A percentile compares a stretch with the other conserved stretches of the same genome.
Evolutionary conservation across 2,329 filamentous ascomycete species (phyloP).

Genomic region (Colletotrichum orchidophilum): DNA sequence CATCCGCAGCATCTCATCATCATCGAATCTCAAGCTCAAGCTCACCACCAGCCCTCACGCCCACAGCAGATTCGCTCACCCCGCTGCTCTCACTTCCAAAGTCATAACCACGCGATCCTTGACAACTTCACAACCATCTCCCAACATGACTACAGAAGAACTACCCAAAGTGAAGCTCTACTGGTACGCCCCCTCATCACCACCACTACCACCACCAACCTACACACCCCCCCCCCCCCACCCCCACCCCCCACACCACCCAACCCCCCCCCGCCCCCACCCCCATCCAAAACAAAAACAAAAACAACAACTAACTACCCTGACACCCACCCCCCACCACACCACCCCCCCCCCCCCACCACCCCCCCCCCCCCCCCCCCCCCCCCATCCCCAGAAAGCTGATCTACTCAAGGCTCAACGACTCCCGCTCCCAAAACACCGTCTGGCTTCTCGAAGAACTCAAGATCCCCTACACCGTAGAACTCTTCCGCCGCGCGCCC

Average conservation of each 20-base stretch:
- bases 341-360: no score
- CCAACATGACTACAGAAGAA: conserved; percentile 37
- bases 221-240: no score
- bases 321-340: not conserved
- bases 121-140: not conserved
- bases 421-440: conserved; percentile 84
- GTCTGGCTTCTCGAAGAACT: conserved; percentile 89
- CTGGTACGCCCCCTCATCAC: conserved; percentile 57
- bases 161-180: conserved; percentile 69
- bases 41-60: not conserved
- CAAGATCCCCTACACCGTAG: conserved; percentile 79
- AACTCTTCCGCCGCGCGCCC: conserved; percentile 74
- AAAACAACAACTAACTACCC: no score
- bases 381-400: not conserved
- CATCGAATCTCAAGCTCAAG: not conserved
- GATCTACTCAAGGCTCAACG: conserved; percentile 71
- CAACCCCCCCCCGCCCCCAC: not conserved
- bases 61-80: not conserved
- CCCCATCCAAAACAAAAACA: no score
- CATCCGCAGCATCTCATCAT: not conserved
- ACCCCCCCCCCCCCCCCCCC: not conserved
- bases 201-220: no score
- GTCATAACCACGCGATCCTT: not conserved
- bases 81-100: not conserved
- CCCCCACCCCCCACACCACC: not conserved